Evolutionary conservation across 768 basidiomycete species (phyloP), one percentile per base, ranked within the genome.

Genomic region (Xanthoconium stramineum): DNA sequence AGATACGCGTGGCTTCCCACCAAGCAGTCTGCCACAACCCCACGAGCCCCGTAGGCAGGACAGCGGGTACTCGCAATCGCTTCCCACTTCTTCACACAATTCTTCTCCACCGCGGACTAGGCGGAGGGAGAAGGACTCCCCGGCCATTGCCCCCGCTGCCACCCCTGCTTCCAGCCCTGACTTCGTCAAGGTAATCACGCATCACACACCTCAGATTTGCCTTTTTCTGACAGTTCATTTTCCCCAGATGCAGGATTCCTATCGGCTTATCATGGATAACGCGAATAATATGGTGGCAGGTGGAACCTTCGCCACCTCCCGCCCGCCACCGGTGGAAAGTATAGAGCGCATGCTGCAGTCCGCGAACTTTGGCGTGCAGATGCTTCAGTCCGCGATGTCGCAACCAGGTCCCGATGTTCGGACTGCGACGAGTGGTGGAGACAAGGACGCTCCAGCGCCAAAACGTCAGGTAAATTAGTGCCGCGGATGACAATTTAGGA

Each of bases 291-390:
- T 74, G 54, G 49, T 74, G 52, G 30, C 53, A 14, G 42, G 58
- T 15, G 66, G 60, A 48, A 49, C 65, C 55, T 65, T 61, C 56
- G 62, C 35, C 57, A 64, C 47, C 59, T 63, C 51, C 50, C 65
- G 57, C 49, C 49, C 55, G 36, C 66, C 62, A 60, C 64, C 72
- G 19, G 64, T 43, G 11, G 76, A 78, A 52, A 62, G 50, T 20
- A 51, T 80, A n/a, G 79, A 80, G 12, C 74, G 73, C 55, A 77
- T 80, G 73, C 37, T 73, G 47, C 76, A 78, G 61, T 76, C 78
- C 36, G 79, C 79, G 37, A 66, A 62, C 55, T 72, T 70, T 55
- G 75, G 78, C 39, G 60, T 59, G 40, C 72, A 75, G 37, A 52
- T 68, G 55, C 58, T 73, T 11, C 65, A 73, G 57, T 70, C 71